Evolutionary conservation across 1,284 basidiomycete species (phyloP), one percentile per base, ranked within the genome.

Genomic region (Malassezia furfur): DNA sequence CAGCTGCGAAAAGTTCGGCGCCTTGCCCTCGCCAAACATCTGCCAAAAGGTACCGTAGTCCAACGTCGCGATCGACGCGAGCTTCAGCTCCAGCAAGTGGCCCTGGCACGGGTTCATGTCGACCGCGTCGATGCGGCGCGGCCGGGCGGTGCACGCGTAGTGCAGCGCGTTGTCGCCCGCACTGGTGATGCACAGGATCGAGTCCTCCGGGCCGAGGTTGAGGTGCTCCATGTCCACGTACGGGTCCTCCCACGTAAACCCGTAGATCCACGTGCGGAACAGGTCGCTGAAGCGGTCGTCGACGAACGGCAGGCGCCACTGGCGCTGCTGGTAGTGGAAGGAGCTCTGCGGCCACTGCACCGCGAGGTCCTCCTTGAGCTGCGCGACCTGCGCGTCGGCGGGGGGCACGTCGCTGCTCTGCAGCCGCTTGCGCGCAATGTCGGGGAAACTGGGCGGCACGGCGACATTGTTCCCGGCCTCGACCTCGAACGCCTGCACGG

Each of bases 151-250:
- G 46, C 86, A 82, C 5, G 85, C 85, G 65, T 88, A 88, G 75
- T 88, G 87, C 38, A 88, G 77, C 1, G 85, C 85, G 67, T 88
- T 88, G 75, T 87, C 86, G 0, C 86, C 87, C 0, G 85, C 87
- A 50, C 82, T 84, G 1, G 86, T 87, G 66, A 88, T 87, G 21
- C 84, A 83, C 2, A 88, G 79, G 62, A 88, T 80, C 12, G 83
- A 81, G 75, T 88, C 86, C 8, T 84, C 79, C 36, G 77, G 76
- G 31, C 80, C 80, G 55, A 88, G 75, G 19, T 82, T 70, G 12
- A 88, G 77, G 68, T 83, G 79, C 63, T 81, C 79, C 79, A 88
- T 84, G 67, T 88, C 86, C 60, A 84, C 84, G 14, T 81, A 79
- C 0, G 86, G 86, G 70, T 88, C 86, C 73, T 88, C 87, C 86